phyloP scores from a whole-genome alignment of 2,329 filamentous ascomycete species.

The Pyrenophora teres region DNA sequence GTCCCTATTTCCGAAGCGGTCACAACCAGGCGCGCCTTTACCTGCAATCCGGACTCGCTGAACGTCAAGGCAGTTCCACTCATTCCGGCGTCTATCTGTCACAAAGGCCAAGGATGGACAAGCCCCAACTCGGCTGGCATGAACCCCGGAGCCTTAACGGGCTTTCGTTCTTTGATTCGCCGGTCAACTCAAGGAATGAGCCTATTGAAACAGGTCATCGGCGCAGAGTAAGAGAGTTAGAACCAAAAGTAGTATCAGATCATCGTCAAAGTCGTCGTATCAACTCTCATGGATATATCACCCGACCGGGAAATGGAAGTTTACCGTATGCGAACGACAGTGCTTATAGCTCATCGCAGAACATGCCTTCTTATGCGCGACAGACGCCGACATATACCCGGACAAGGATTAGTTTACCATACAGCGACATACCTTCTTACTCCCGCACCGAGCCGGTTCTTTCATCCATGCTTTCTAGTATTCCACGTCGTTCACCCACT shows the following conservation, averaged over 20 bases:
- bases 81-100: slow-evolving; percentile 36
- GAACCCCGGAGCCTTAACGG: slow-evolving; percentile 39
- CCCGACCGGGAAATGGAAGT: slow-evolving; percentile 9
- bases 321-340: slow-evolving; percentile 11
- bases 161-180: slow-evolving; percentile 44
- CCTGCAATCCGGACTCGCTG: slow-evolving; percentile 25
- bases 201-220: slow-evolving; percentile 12
- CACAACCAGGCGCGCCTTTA: slow-evolving; percentile 18
- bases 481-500: slow-evolving; percentile 14
- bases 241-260: not conserved
- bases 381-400: slow-evolving; percentile 7
- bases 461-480: slow-evolving; percentile 23
- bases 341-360: slow-evolving; percentile 10
- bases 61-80: slow-evolving; percentile 35
- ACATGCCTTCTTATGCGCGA: slow-evolving; percentile 4
- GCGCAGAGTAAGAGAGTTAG: slow-evolving; percentile 1
- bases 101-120: slow-evolving; percentile 19
- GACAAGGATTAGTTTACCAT: slow-evolving; percentile 8
- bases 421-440: slow-evolving; percentile 8
- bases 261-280: slow-evolving; percentile 15
- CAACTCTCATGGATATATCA: slow-evolving; percentile 21
- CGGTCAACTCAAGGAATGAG: slow-evolving; percentile 28
- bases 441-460: slow-evolving; percentile 20
- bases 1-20: slow-evolving; percentile 47
- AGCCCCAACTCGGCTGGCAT: slow-evolving; percentile 18